Conservation (phyloP, 163 green algal species). For the Volvox carteri region DNA sequence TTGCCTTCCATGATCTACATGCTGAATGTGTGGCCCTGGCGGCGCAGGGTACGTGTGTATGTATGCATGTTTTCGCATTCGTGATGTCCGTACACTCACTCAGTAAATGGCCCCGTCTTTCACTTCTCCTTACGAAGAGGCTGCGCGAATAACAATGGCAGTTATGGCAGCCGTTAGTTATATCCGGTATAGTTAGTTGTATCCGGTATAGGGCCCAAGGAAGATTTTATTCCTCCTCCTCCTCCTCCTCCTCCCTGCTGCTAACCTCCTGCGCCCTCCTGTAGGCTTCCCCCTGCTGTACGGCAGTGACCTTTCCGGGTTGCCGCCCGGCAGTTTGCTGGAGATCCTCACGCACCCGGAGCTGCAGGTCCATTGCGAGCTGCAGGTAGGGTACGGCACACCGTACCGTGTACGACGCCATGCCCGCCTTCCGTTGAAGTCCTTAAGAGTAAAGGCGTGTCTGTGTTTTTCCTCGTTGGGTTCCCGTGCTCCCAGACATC, state of each 20-base stretch:
- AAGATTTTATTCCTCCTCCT: background rate
- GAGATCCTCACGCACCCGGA: slow-evolving; percentile 37
- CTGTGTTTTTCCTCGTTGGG: too few species aligned
- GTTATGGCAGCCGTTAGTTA: too few species aligned
- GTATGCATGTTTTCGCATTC: background rate
- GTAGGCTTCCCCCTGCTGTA: slow-evolving; percentile 43
- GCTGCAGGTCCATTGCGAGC: slow-evolving; percentile 49
- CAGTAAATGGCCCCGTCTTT: too few species aligned
- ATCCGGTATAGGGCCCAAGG: too few species aligned
- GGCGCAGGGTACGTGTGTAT: background rate
- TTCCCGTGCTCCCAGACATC: too few species aligned
- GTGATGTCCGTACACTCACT: too few species aligned
- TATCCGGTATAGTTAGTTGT: too few species aligned
- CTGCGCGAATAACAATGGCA: too few species aligned
- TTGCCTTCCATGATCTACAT: slow-evolving; percentile 44
- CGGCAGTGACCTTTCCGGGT: slow-evolving; percentile 17
- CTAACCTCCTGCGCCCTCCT: background rate
- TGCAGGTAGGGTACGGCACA: slow-evolving; percentile 22
- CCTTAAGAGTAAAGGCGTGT: too few species aligned
- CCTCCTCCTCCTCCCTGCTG: background rate
- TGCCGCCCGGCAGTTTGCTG: slow-evolving; percentile 36
- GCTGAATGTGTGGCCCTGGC: slow-evolving; percentile 30
- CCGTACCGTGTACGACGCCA: too few species aligned
- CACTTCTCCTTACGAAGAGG: too few species aligned
- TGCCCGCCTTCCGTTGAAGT: too few species aligned